Conservation (phyloP, 2,329 filamentous ascomycete species). For the Scedosporium apiospermum region DNA sequence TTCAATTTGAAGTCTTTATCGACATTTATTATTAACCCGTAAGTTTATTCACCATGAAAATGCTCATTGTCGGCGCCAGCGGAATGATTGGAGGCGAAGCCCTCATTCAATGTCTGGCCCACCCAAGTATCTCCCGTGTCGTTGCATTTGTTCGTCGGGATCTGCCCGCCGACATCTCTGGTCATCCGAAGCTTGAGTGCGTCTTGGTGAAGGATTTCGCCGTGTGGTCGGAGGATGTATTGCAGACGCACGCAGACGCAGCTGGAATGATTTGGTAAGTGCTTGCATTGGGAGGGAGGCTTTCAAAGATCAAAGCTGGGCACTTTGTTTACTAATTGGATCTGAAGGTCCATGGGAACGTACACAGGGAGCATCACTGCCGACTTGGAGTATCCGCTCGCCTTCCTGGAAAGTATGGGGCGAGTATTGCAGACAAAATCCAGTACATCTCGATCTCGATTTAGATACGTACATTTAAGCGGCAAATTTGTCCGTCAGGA, state of each 20-base stretch:
- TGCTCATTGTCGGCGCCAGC: slow-evolving; percentile 24
- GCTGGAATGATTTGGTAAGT: slow-evolving; percentile 19
- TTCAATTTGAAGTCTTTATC: too few species aligned
- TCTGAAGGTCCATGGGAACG: not conserved
- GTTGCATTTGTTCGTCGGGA: slow-evolving; percentile 21
- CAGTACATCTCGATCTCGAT: slow-evolving; percentile 10
- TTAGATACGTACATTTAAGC: slow-evolving; percentile 22
- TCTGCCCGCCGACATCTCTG: slow-evolving; percentile 10
- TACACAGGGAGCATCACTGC: not conserved
- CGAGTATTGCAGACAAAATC: not conserved
- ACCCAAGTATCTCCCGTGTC: slow-evolving; percentile 18
- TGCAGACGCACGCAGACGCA: slow-evolving; percentile 16
- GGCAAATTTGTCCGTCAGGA: slow-evolving; percentile 22
- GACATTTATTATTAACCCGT: too few species aligned
- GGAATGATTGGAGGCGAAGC: slow-evolving; percentile 23
- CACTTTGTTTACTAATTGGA: not conserved
- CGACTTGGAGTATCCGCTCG: not conserved
- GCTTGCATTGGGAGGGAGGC: not conserved
- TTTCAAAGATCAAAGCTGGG: not conserved
- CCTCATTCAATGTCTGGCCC: slow-evolving; percentile 21
- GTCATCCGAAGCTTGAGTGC: slow-evolving; percentile 14
- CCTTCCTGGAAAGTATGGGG: not conserved
- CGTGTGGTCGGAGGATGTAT: slow-evolving; percentile 15
- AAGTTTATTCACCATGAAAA: slow-evolving; percentile 18
- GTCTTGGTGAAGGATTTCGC: slow-evolving; percentile 16